Evolutionary conservation across 2,329 filamentous ascomycete species (phyloP).

Genomic region (Pseudogymnoascus sp.): DNA sequence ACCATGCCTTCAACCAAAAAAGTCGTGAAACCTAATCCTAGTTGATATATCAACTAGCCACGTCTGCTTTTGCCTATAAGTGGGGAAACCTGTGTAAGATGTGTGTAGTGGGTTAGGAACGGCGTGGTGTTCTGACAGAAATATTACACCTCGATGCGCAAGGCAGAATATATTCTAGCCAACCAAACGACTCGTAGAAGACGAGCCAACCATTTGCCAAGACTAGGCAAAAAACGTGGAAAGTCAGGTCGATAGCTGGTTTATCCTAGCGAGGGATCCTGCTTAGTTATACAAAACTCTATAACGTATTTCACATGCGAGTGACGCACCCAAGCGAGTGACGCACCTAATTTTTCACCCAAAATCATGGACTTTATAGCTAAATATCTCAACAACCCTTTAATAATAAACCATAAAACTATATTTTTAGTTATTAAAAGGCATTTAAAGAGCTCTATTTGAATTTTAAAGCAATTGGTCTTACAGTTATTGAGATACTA

Average conservation of each 20-base stretch:
- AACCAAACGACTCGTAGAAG: background rate
- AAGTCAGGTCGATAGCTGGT: background rate
- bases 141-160: background rate
- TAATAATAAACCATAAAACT: too few relatives aligned
- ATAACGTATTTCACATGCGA: too few relatives aligned
- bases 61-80: background rate
- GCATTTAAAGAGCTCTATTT: too few relatives aligned
- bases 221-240: background rate
- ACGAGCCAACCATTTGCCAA: background rate
- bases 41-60: background rate
- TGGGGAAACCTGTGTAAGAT: background rate
- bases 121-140: background rate
- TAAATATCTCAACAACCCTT: too few relatives aligned
- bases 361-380: too few relatives aligned
- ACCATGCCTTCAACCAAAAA: background rate
- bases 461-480: too few relatives aligned
- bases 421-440: too few relatives aligned
- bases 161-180: background rate
- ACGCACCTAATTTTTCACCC: too few relatives aligned
- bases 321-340: too few relatives aligned
- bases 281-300: background rate
- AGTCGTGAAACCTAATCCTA: background rate
- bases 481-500: too few relatives aligned
- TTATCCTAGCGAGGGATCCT: background rate
- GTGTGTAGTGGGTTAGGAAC: background rate